A percentile compares a stretch with the other conserved stretches of the same genome.
phyloP scores from a whole-genome alignment of 1,139 yeast genomes.

The Pneumocystis wakefieldiae region DNA sequence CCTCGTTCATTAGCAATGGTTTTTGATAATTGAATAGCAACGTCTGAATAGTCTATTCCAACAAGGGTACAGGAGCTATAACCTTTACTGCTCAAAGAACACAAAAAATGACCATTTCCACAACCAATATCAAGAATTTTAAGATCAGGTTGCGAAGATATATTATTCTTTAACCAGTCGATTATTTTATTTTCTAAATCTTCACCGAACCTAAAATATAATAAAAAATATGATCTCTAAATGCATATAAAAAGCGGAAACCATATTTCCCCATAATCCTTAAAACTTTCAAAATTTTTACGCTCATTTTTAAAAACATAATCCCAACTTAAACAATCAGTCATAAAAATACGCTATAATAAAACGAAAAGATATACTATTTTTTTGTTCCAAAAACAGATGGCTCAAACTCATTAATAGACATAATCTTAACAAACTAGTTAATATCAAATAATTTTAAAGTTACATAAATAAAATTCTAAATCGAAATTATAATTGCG shows the following conservation, averaged over 20 bases:
- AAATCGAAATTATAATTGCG: not conserved
- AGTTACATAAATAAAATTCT: not conserved
- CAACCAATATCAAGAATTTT: conserved; percentile 71
- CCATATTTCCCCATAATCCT: not conserved
- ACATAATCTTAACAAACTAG: not conserved
- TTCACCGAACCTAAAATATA: conserved; percentile 85
- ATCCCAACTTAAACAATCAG: not conserved
- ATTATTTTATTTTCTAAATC: conserved; percentile 78
- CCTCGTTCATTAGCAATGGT: conserved; percentile 36
- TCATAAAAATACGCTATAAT: not conserved
- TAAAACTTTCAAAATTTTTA: not conserved
- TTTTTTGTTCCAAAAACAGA: not conserved
- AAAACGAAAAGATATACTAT: not conserved
- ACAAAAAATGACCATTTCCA: conserved; percentile 83
- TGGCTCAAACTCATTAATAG: not conserved
- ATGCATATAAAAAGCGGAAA: not conserved
- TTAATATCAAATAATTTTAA: not conserved
- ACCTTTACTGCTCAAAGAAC: conserved; percentile 50
- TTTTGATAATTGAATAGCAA: conserved; percentile 59
- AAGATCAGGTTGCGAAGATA: conserved; percentile 18
- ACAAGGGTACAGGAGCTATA: conserved; percentile 32
- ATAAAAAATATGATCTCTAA: not conserved
- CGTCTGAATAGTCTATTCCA: conserved; percentile 78
- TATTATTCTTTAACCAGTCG: conserved; percentile 38
- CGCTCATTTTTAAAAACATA: not conserved